A percentile compares a stretch with the other conserved stretches of the same genome.
phyloP scores from a whole-genome alignment of 805 yeast species.

The Helenozyma rhizophorensis region DNA sequence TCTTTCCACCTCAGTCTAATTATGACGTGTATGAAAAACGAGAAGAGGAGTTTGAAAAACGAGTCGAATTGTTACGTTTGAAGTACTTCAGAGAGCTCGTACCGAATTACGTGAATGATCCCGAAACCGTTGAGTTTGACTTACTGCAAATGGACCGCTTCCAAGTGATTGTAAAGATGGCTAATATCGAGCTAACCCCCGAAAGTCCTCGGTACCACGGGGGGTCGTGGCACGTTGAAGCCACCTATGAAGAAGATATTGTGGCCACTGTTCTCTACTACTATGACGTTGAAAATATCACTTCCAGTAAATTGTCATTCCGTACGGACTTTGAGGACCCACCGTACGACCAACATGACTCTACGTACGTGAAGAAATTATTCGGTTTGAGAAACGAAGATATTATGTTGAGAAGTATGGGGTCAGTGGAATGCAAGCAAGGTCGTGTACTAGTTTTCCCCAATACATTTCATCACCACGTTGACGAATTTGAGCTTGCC shows the following conservation, averaged over 20 bases:
- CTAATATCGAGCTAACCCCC: slow-evolving; percentile 38
- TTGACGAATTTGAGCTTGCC: slow-evolving; percentile 32
- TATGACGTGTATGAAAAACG: too few relatives aligned
- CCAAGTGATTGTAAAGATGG: slow-evolving; percentile 37
- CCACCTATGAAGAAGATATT: slow-evolving; percentile 37
- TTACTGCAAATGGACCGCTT: slow-evolving; percentile 13
- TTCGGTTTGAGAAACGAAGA: slow-evolving; percentile 30
- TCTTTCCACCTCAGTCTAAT: too few relatives aligned
- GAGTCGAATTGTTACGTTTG: neutral
- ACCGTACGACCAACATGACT: slow-evolving; percentile 32
- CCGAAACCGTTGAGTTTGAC: neutral
- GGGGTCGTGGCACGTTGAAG: slow-evolving; percentile 43
- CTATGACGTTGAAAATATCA: slow-evolving; percentile 37
- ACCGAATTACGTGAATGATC: slow-evolving; percentile 3
- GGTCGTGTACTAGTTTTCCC: slow-evolving; percentile 35
- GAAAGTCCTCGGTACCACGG: slow-evolving; percentile 35
- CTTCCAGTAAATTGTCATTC: slow-evolving; percentile 29
- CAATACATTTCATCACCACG: slow-evolving; percentile 36
- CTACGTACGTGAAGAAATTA: slow-evolving; percentile 15
- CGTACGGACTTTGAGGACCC: slow-evolving; percentile 28
- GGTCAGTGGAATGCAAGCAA: slow-evolving; percentile 21
- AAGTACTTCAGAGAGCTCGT: slow-evolving; percentile 2
- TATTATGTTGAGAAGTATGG: slow-evolving; percentile 19
- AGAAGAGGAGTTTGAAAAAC: slow-evolving; percentile 7
- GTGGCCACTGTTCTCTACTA: slow-evolving; percentile 39